Evolutionary conservation across 148 eudicot genomes (phyloP).

Genomic region (Chenopodium quinoa): DNA sequence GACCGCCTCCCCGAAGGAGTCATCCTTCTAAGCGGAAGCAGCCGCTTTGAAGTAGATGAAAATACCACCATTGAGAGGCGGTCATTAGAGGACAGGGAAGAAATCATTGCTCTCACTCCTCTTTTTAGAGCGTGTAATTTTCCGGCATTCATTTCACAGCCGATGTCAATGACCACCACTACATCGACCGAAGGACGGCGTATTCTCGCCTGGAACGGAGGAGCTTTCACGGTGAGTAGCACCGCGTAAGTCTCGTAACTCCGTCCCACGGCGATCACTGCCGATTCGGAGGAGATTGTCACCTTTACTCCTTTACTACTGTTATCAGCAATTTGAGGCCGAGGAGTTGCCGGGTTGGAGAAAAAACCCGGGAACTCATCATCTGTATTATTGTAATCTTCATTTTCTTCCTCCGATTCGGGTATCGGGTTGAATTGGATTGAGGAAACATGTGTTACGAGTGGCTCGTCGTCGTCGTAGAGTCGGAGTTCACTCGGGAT

Average conservation of each 20-base stretch:
- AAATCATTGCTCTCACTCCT: slow-evolving; percentile 55
- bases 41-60: slow-evolving; percentile 54
- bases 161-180: slow-evolving; percentile 64
- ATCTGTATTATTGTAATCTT: slow-evolving; percentile 25
- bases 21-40: slow-evolving; percentile 71
- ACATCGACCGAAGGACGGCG: slow-evolving; percentile 63
- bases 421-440: slow-evolving; percentile 68
- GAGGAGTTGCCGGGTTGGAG: slow-evolving; percentile 29
- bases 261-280: slow-evolving; percentile 56
- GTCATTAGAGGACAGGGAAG: slow-evolving; percentile 67
- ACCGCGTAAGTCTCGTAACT: slow-evolving; percentile 66
- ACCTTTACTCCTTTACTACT: slow-evolving; percentile 40
- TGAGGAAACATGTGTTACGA: slow-evolving; percentile 57
- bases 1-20: slow-evolving; percentile 56
- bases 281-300: slow-evolving; percentile 58
- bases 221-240: slow-evolving; percentile 56
- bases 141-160: slow-evolving; percentile 37
- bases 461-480: slow-evolving; percentile 89
- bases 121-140: slow-evolving; percentile 50
- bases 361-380: slow-evolving; percentile 63
- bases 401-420: slow-evolving; percentile 62
- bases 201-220: slow-evolving; percentile 33
- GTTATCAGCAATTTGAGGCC: not conserved
- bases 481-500: slow-evolving; percentile 41
- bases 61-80: slow-evolving; percentile 79